Evolutionary conservation across 495 filamentous ascomycete genomes (phyloP).

Genomic region (Jackrogersella multiformis): DNA sequence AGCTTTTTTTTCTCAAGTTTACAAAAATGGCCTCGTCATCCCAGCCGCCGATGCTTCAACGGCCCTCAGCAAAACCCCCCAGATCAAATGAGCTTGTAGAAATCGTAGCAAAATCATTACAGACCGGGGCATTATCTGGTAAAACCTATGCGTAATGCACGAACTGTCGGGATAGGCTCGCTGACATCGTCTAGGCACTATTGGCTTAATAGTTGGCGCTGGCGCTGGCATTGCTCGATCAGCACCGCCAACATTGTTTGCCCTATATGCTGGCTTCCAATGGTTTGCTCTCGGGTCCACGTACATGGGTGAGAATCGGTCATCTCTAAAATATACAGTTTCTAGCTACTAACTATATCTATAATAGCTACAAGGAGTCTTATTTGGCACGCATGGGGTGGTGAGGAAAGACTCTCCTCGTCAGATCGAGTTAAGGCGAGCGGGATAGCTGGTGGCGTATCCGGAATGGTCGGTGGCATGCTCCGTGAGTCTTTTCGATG

Average conservation of each 20-base stretch:
- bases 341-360: conserved; percentile 23
- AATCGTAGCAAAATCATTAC: conserved; percentile 37
- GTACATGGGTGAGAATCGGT: conserved; percentile 73
- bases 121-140: conserved; percentile 32
- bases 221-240: conserved; percentile 72
- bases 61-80: conserved; percentile 1
- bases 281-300: conserved; percentile 80
- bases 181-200: conserved; percentile 60
- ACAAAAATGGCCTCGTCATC: conserved; percentile 27
- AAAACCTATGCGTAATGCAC: background rate
- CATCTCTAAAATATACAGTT: background rate
- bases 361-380: conserved; percentile 49
- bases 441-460: conserved; percentile 71
- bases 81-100: conserved; percentile 10
- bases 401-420: conserved; percentile 59
- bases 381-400: conserved; percentile 47
- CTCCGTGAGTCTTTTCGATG: conserved; percentile 63
- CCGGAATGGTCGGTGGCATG: conserved; percentile 72
- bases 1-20: no score
- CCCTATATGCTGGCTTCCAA: conserved; percentile 75
- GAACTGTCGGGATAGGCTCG: background rate
- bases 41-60: conserved; percentile 19
- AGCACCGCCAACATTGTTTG: conserved; percentile 72
- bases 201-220: conserved; percentile 78
- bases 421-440: conserved; percentile 69